These are phyloP conservation scores for Metschnikowia hibisci DNA, from an alignment of 805 yeast species.

Conservation along the genomic window DNA sequence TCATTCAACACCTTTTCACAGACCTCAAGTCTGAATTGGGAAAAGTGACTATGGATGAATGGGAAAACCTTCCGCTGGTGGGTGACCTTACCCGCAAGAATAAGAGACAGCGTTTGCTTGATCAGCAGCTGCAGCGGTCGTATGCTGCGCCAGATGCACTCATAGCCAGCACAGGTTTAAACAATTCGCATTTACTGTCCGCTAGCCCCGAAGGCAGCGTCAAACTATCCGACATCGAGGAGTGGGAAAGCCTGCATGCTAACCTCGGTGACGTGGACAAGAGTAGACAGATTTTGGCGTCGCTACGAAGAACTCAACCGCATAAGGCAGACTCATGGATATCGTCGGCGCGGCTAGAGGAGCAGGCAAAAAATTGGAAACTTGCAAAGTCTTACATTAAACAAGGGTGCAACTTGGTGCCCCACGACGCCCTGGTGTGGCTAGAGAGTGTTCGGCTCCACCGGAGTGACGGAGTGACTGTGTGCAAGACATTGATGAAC, in stretches of 20 bases:
- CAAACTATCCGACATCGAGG: slow-evolving; percentile 13
- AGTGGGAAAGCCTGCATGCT: slow-evolving; percentile 12
- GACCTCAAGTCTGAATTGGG: slow-evolving; percentile 65
- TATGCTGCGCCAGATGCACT: slow-evolving; percentile 83
- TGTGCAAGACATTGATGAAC: slow-evolving; percentile 56
- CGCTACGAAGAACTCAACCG: slow-evolving; percentile 71
- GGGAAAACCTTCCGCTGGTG: slow-evolving; percentile 84
- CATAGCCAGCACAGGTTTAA: slow-evolving; percentile 29
- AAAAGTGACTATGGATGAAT: slow-evolving; percentile 59
- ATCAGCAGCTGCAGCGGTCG: slow-evolving; percentile 59
- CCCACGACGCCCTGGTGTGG: slow-evolving; percentile 74
- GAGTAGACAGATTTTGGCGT: slow-evolving; percentile 57
- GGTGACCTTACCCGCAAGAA: slow-evolving; percentile 80
- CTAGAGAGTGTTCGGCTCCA: slow-evolving; percentile 70
- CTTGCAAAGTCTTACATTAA: slow-evolving; percentile 58
- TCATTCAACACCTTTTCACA: slow-evolving; percentile 49
- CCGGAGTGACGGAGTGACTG: slow-evolving; percentile 32
- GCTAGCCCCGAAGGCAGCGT: background rate
- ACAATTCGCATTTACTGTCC: slow-evolving; percentile 9
- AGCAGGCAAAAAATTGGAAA: slow-evolving; percentile 49
- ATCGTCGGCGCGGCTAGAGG: slow-evolving; percentile 78
- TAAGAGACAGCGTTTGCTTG: slow-evolving; percentile 62
- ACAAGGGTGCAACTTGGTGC: slow-evolving; percentile 73
- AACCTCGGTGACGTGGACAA: slow-evolving; percentile 27
- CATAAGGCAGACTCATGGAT: slow-evolving; percentile 77